Evolutionary conservation across 805 yeast species (phyloP).

Genomic region (Hanseniaspora lindneri): DNA sequence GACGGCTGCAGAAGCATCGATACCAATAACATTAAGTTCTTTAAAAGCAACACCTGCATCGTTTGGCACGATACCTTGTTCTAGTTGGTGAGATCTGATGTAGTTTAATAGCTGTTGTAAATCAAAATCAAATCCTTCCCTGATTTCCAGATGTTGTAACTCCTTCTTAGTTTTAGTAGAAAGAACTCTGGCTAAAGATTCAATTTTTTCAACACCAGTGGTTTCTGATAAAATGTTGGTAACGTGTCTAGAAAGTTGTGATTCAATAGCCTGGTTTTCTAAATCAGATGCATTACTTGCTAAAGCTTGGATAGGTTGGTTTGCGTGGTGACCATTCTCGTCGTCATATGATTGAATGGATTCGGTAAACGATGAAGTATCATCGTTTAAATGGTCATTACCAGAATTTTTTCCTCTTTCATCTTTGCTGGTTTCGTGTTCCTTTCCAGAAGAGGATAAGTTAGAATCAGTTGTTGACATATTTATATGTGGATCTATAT

Average conservation of each 20-base stretch:
- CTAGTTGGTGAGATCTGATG: constrained; percentile 30
- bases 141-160: constrained; percentile 35
- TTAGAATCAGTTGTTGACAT: constrained; percentile 1
- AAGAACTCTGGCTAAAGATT: constrained; percentile 39
- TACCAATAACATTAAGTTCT: constrained; percentile 35
- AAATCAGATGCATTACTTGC: constrained; percentile 11
- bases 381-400: not conserved
- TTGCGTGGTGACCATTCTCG: not conserved
- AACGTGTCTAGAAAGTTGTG: constrained; percentile 27
- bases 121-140: constrained; percentile 37
- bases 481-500: not conserved
- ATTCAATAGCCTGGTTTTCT: constrained; percentile 23
- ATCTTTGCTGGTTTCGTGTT: not conserved
- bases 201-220: constrained; percentile 33
- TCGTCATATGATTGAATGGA: constrained; percentile 17
- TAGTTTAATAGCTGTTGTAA: constrained; percentile 34
- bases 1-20: constrained; percentile 43
- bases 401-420: not conserved
- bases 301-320: constrained; percentile 10
- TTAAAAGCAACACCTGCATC: constrained; percentile 42
- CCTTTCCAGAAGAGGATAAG: constrained; percentile 2
- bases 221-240: constrained; percentile 28
- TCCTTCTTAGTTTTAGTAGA: constrained; percentile 40
- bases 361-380: constrained; percentile 13
- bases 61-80: constrained; percentile 38